Base-by-base conservation (phyloP, 768 basidiomycete genomes). In the Clitopilus passeckerianus region DNA sequence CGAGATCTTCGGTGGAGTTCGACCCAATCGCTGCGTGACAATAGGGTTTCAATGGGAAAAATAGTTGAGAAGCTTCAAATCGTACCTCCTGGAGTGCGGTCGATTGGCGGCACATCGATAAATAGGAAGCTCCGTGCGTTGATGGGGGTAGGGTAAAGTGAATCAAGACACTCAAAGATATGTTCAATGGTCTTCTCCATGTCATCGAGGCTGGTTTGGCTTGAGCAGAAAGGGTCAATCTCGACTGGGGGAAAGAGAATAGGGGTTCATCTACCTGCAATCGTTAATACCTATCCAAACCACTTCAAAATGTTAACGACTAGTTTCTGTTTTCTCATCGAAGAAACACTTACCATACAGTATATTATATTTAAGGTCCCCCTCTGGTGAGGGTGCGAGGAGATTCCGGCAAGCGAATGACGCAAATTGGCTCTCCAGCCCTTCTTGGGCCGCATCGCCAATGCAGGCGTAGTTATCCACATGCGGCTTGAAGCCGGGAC, bases 81-180 rank as follows among this genome's bases (percentile, higher is more conserved):
- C 53, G 34, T 67, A 76, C 76, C 75, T 59, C 60, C 61, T 4
- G 76, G 77, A 9, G 71, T 71, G 15, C 75, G 71, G 55, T 76
- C 68, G 14, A 69, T 70, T 1, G 77, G 75, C 2, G 76, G 76
- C 30, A 77, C 67, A 58, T 77, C 72, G 23, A 77, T 56, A 56
- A 77, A 57, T 8, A 77, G 16, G 60, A 77, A 75, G 54, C 73
- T 75, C 23, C 74, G 60, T 12, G 73, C 76, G 8, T 66, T 63
- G 15, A 69, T 65, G 60, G n/a, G n/a, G n/a, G 71, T 69, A 34
- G 65, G 59, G 54, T 75, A 74, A 1, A 75, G 67, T 6, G 24
- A 14, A 22, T 66, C 57, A 53, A 73, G 30, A 14, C 35, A 59
- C 34, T 66, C 69, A 24, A 73, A 61, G 23, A 74, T 50, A 0